Evolutionary conservation across 305 asterid genomes (phyloP), one percentile per base, ranked within the genome.

Genomic region (Solanum hybrid): DNA sequence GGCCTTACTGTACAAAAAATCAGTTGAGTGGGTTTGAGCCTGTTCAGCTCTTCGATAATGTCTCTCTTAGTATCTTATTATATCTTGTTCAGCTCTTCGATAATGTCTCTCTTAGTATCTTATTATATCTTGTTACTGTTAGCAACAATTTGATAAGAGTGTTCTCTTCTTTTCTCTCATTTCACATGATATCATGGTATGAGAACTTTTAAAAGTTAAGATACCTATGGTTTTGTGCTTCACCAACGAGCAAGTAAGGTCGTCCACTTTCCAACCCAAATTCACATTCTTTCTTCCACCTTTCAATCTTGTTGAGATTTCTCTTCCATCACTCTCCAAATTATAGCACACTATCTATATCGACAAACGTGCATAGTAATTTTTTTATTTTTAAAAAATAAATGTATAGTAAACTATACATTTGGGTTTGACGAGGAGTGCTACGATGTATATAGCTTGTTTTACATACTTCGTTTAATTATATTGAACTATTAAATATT

Each of bases 1-100:
- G 88, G 95, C 86, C 42, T 69, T 78, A 78, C 89, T 87, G 73
- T 64, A 75, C 5, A 5, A 82, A 81, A 29, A 29, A 29, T 45
- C 37, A 82, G 87, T 82, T 45, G 73, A 27, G 87, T 29, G 87
- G 73, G 29, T 51, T 82, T 82, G 87, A 45, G 40, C 73, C 87
- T 82, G 72, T 29, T 45, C 38, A 45, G 38, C 40, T 82, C 38
- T 45, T 82, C n/a, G 29, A 84, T 51, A 84, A 51, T 81, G 86
- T 19, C 42, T 80, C 35, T 76, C 32, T 71, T 34, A 17, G 79
- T 75, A 75, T 75, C 81, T 32, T 34, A 32, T 76, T 32, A 10
- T 34, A 77, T 34, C 82, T 77, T 82, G 72, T 29, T 45, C 38
- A 45, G 38, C 40, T 82, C 38, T 45, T 82, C n/a, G 29, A 84